phyloP scores from a whole-genome alignment of 2,329 filamentous ascomycete species.

The Penicillium decumbens region DNA sequence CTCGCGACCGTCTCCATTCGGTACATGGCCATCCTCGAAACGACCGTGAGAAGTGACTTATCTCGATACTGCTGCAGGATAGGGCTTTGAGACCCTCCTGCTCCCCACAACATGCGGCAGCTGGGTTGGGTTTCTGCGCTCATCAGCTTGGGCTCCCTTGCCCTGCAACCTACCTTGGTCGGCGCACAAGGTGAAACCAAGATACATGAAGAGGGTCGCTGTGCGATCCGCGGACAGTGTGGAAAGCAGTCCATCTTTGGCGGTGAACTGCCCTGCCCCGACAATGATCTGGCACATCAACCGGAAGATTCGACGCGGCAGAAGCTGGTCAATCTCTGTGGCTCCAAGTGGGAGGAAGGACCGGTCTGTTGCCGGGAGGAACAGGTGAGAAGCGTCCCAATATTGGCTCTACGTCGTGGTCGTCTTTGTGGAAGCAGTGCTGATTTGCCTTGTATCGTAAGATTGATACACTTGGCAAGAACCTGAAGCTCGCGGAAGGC shows the following conservation, averaged over 20 bases:
- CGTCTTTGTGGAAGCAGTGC: neutral
- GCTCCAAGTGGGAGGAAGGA: conserved; percentile 75
- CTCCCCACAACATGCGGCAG: conserved; percentile 29
- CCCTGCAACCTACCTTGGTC: conserved; percentile 22
- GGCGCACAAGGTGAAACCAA: conserved; percentile 34
- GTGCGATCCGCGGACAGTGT: conserved; percentile 85
- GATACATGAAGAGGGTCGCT: conserved; percentile 80
- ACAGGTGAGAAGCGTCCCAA: conserved; percentile 53
- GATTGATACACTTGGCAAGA: conserved; percentile 74
- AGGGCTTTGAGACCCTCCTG: neutral
- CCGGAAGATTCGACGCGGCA: conserved; percentile 68
- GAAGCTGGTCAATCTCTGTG: conserved; percentile 80
- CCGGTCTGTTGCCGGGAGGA: conserved; percentile 79
- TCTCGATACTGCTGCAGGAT: neutral
- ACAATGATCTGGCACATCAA: conserved; percentile 75
- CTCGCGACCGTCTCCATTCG: conserved; percentile 10
- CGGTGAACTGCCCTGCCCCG: conserved; percentile 82
- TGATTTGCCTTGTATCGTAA: conserved; percentile 34
- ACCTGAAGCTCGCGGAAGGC: conserved; percentile 78
- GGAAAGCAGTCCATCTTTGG: conserved; percentile 88
- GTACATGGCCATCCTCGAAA: conserved; percentile 8
- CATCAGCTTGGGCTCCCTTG: conserved; percentile 27
- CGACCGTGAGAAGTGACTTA: neutral
- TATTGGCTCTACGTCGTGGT: neutral
- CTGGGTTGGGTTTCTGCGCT: conserved; percentile 25